Evolutionary conservation across 495 filamentous ascomycete species (phyloP), one percentile per base, ranked within the genome.

Genomic region (Achaetomiella virescens): DNA sequence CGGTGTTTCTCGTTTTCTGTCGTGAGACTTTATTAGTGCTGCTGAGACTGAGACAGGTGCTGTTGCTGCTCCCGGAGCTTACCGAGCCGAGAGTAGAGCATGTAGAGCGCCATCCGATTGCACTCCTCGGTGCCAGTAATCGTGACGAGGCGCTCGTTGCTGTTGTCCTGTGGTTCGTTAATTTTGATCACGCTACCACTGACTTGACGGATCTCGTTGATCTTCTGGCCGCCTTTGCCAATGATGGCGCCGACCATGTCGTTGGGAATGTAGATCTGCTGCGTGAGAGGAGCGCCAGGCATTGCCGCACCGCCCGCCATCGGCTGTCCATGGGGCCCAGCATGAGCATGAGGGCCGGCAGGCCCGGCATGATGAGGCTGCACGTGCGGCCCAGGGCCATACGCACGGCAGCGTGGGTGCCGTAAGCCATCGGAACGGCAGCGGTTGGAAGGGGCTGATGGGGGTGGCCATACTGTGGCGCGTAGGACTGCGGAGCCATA

Each of bases 191-290:
- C 92, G 72, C 93, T 97, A 58, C 95, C 95, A 64, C 88, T 95
- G 61, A 98, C 81, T 62, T 95, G 90, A 53, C 93, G 84, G 58
- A 98, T 98, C 75, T 98, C 93, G 67, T 98, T 98, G 78, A 98
- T 98, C 83, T 98, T 98, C 22, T 90, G 89, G 58, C 93, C 93
- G 54, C 93, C 95, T 75, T 98, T 98, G 56, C 93, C 93, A 64
- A 98, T 98, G 63, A 98, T 98, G 45, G 93, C 93, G 47, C 93
- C 93, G 50, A 98, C 93, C 93, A 98, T 98, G 66, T 98, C 93
- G 70, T 98, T 98, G 42, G 93, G 93, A 66, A 98, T 98, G 74
- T 85, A 98, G 61, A 98, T 98, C 71, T 98, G 93, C 67, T 98
- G 93, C 2, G 93, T 98, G 61, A 98, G 72, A 54, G 93, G 90